Evolutionary conservation across 2,329 filamentous ascomycete genomes (phyloP).

Genomic region (Didymosphaeria variabile): DNA sequence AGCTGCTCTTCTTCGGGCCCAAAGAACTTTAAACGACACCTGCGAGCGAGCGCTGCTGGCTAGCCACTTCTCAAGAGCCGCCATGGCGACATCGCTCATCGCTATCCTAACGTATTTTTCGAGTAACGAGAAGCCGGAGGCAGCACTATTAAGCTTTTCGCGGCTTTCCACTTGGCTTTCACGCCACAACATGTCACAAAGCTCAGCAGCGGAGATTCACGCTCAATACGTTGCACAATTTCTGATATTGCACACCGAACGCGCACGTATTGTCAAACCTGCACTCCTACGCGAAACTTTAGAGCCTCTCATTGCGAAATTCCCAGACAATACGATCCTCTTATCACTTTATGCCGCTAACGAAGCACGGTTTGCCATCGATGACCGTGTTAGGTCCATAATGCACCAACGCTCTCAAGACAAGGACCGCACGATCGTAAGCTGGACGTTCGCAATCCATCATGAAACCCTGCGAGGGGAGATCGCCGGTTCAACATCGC

Average conservation of each 20-base stretch:
- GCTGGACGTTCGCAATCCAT: slow-evolving; percentile 64
- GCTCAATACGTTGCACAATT: slow-evolving; percentile 75
- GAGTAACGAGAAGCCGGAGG: slow-evolving; percentile 41
- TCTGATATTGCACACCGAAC: slow-evolving; percentile 70
- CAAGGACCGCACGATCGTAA: slow-evolving; percentile 52
- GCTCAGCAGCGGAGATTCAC: slow-evolving; percentile 66
- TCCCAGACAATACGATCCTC: slow-evolving; percentile 81
- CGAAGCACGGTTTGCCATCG: slow-evolving; percentile 74
- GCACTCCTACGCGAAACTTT: slow-evolving; percentile 70
- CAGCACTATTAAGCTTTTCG: slow-evolving; percentile 51
- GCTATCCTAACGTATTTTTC: slow-evolving; percentile 74
- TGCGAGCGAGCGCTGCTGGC: slow-evolving; percentile 66
- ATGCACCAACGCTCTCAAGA: slow-evolving; percentile 56
- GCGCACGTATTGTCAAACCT: slow-evolving; percentile 73
- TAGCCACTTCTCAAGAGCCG: slow-evolving; percentile 53
- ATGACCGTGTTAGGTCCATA: slow-evolving; percentile 78
- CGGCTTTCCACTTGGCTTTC: slow-evolving; percentile 34
- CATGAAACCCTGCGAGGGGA: slow-evolving; percentile 60
- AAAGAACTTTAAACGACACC: slow-evolving; percentile 20
- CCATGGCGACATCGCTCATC: slow-evolving; percentile 68
- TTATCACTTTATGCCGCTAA: slow-evolving; percentile 77
- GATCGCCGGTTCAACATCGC: slow-evolving; percentile 55
- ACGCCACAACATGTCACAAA: slow-evolving; percentile 28
- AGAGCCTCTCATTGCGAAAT: slow-evolving; percentile 66
- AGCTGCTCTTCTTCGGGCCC: slow-evolving; percentile 27